phyloP scores from a whole-genome alignment of 1,284 basidiomycete species.

The Rhodotorula sp. region DNA sequence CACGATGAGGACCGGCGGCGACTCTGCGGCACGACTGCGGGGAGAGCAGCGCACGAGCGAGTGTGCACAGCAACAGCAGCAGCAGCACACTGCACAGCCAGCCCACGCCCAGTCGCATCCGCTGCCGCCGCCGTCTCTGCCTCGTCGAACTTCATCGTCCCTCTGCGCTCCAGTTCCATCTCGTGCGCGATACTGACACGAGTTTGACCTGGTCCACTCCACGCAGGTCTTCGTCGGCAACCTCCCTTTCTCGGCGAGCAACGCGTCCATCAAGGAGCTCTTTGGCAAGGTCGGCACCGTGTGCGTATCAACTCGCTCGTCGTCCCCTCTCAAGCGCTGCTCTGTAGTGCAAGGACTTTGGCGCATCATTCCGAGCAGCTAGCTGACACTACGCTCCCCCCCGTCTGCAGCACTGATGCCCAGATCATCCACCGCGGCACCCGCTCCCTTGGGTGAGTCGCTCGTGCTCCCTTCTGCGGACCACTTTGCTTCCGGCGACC shows the following conservation, averaged over 20 bases:
- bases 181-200: not conserved
- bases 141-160: not conserved
- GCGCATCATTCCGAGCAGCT: no score
- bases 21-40: no score
- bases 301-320: conserved; percentile 10
- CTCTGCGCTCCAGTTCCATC: no score
- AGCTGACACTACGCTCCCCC: no score
- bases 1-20: no score
- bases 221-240: conserved; percentile 42
- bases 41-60: no score
- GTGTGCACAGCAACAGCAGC: no score
- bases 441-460: conserved; percentile 70
- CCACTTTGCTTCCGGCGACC: not conserved
- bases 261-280: conserved; percentile 35
- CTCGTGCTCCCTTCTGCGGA: not conserved
- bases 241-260: conserved; percentile 37
- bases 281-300: conserved; percentile 32
- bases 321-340: not conserved
- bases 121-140: no score
- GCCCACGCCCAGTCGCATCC: no score
- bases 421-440: conserved; percentile 77
- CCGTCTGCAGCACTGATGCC: conserved; percentile 62
- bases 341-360: no score
- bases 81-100: no score
- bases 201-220: not conserved